A percentile compares a stretch with the other conserved stretches of the same genome.
Evolutionary conservation across 805 yeast species (phyloP).

Genomic region (Cyberlindnera euphorbiae): DNA sequence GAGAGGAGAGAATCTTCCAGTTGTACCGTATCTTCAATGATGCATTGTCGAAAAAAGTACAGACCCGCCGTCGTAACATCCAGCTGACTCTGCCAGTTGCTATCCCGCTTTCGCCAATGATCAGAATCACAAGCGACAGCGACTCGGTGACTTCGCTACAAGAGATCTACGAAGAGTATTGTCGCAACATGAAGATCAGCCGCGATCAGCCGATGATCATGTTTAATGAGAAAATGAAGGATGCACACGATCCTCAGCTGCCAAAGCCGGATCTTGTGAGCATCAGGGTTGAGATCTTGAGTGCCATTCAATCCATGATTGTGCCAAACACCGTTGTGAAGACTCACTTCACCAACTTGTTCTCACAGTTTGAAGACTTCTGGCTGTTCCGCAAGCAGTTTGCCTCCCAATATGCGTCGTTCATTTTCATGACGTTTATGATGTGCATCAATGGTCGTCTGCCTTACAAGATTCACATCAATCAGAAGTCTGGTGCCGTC

Average conservation of each 20-base stretch:
- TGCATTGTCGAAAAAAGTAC: slow-evolving; percentile 73
- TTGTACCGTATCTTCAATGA: slow-evolving; percentile 85
- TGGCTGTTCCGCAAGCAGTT: slow-evolving; percentile 97
- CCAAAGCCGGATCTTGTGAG: slow-evolving; percentile 91
- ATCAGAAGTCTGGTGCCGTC: slow-evolving; percentile 77
- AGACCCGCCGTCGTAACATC: slow-evolving; percentile 80
- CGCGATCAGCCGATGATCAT: slow-evolving; percentile 89
- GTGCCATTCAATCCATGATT: slow-evolving; percentile 81
- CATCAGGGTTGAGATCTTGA: slow-evolving; percentile 84
- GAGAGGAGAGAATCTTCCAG: slow-evolving; percentile 94
- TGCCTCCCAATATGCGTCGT: slow-evolving; percentile 89
- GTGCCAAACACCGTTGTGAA: slow-evolving; percentile 82
- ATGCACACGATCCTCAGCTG: slow-evolving; percentile 88
- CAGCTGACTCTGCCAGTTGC: slow-evolving; percentile 87
- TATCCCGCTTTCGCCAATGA: slow-evolving; percentile 91
- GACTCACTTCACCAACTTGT: slow-evolving; percentile 67
- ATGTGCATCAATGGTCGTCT: slow-evolving; percentile 89
- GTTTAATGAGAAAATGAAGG: slow-evolving; percentile 78
- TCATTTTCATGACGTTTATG: slow-evolving; percentile 89
- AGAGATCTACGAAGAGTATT: slow-evolving; percentile 81
- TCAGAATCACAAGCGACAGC: slow-evolving; percentile 83
- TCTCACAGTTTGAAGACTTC: slow-evolving; percentile 82
- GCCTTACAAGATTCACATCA: slow-evolving; percentile 87
- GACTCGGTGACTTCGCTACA: slow-evolving; percentile 71
- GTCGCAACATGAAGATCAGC: slow-evolving; percentile 64